Conservation (phyloP, 768 basidiomycete genomes). For the Hygrophorus russula region DNA sequence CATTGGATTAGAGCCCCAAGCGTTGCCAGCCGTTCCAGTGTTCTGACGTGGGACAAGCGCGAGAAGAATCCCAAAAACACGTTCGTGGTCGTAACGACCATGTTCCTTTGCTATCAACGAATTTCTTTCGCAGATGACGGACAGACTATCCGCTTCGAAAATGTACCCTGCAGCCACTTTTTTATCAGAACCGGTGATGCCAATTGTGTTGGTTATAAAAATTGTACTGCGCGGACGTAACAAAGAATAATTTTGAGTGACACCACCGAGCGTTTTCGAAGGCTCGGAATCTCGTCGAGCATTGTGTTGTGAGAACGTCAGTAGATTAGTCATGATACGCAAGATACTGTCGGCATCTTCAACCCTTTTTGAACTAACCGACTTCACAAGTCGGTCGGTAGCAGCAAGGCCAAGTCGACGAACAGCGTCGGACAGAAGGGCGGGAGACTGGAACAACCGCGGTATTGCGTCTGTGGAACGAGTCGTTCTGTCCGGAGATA, state of each 20-base stretch:
- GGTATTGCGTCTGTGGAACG: constrained; percentile 3
- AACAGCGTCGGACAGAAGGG: constrained; percentile 64
- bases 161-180: constrained; percentile 55
- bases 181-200: constrained; percentile 39
- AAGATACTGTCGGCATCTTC: constrained; percentile 49
- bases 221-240: constrained; percentile 44
- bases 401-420: constrained; percentile 53
- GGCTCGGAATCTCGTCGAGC: constrained; percentile 26
- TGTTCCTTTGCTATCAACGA: constrained; percentile 44
- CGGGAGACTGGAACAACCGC: constrained; percentile 48
- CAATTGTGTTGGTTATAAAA: constrained; percentile 41
- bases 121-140: constrained; percentile 46
- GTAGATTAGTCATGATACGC: constrained; percentile 70
- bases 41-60: constrained; percentile 30
- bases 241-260: constrained; percentile 29
- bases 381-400: constrained; percentile 35
- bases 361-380: constrained; percentile 27
- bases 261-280: constrained; percentile 27
- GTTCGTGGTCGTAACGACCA: constrained; percentile 60
- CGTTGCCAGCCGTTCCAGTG: constrained; percentile 1
- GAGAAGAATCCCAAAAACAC: constrained; percentile 48
- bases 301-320: constrained; percentile 45
- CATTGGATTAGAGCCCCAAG: constrained; percentile 19
- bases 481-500: constrained; percentile 26
- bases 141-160: constrained; percentile 30